Base-by-base conservation (phyloP, 768 basidiomycete genomes). In the Lactifluus echinatus region DNA sequence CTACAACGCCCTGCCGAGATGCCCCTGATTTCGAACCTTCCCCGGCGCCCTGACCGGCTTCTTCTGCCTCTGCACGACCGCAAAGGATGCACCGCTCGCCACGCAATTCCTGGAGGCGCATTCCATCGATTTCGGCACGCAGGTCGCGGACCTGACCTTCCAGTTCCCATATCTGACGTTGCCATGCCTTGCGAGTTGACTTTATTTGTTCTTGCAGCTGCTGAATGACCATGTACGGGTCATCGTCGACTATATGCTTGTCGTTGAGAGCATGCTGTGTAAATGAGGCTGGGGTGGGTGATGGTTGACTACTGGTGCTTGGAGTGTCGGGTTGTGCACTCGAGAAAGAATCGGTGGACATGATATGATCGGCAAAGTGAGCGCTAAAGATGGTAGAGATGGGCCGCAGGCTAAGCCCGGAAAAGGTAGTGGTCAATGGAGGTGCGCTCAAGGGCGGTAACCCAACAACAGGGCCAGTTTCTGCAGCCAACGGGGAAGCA, bases 371-470 rank as follows among this genome's bases (percentile, higher is more conserved):
- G 8, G 77, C 74, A 64, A 90, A 87, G 26, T 86, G 81, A 10
- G 80, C 72, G 65, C 85, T 85, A 68, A 92, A 92, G 42, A 84
- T 73, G 1, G 83, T 81, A 21, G 89, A 91, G 17, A 90, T 75
- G 2, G 89, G 89, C 15, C 89, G 79, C 50, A 92, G 70, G 64
- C 80, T 82, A 46, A 92, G 75, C 3, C 79, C 72, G 11, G 84
- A 76, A 64, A 90, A 91, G 50, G 81, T 79, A 1, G 76, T 70
- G 8, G 80, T 75, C 44, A 78, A 73, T 21, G 87, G 76, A 2
- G 87, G 88, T 26, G 87, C 87, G 64, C 84, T 87, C 7, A 67
- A 64, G 7, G 71, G 70, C 10, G 62, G 61, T 6, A 69, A 64
- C 4, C 69, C 69, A 2, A 66, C 62, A 29, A 67, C 65, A 3